A percentile compares a stretch with the other conserved stretches of the same genome.
Conservation (phyloP, 2,329 filamentous ascomycete genomes). For the Aspergillus novofumigatus region DNA sequence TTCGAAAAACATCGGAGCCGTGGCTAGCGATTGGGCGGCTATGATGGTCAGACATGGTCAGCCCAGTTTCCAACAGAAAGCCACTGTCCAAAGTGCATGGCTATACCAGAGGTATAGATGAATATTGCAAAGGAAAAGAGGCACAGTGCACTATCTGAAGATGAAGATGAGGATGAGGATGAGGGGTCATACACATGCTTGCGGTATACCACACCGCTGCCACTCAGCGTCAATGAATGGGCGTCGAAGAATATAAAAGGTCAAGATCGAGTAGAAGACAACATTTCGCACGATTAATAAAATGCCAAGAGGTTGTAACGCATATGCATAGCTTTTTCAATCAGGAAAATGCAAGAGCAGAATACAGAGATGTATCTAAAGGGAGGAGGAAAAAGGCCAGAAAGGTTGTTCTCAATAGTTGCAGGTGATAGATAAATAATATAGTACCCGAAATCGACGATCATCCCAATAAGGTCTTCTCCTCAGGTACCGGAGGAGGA, state of each 20-base stretch:
- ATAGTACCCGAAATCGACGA: neutral
- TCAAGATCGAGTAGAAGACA: neutral
- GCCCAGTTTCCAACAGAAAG: neutral
- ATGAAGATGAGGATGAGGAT: neutral
- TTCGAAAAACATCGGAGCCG: conserved; percentile 33
- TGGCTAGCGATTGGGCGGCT: conserved; percentile 25
- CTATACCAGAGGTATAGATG: too few species aligned
- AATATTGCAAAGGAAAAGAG: neutral
- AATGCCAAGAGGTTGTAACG: neutral
- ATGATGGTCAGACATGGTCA: neutral
- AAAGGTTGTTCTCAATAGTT: neutral
- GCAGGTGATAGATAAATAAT: neutral
- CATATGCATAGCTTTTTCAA: neutral
- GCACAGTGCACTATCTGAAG: neutral
- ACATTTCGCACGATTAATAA: neutral
- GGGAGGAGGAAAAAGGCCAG: neutral
- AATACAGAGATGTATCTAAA: neutral
- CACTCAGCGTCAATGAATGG: neutral
- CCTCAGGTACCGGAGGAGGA: neutral
- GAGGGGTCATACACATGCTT: conserved; percentile 6
- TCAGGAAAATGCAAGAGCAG: neutral
- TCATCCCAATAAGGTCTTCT: neutral
- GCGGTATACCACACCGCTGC: neutral
- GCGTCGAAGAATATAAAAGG: neutral
- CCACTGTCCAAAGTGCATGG: neutral